A percentile compares a stretch with the other conserved stretches of the same genome.
phyloP scores from a whole-genome alignment of 345 rosid species.

The Bruguiera sexangula region DNA sequence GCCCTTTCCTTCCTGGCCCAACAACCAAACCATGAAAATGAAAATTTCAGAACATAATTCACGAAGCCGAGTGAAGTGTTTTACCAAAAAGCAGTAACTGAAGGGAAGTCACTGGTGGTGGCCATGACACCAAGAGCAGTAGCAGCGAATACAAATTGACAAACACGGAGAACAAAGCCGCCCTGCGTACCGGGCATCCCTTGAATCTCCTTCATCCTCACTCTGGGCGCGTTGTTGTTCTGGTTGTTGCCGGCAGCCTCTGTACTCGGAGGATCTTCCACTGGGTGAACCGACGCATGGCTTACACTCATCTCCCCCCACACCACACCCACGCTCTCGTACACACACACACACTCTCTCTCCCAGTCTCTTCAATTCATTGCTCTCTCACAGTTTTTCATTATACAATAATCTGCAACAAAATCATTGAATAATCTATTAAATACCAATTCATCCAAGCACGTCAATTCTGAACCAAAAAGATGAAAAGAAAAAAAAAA shows the following conservation, averaged over 20 bases:
- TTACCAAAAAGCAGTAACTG: slow-evolving; percentile 71
- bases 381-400: slow-evolving; percentile 4
- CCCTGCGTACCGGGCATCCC: slow-evolving; percentile 74
- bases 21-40: background rate
- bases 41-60: background rate
- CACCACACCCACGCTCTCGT: background rate
- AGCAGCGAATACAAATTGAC: slow-evolving; percentile 60
- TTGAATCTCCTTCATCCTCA: slow-evolving; percentile 64
- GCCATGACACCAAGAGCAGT: slow-evolving; percentile 61
- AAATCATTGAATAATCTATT: too few relatives aligned
- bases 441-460: too few relatives aligned
- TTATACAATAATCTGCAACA: too few relatives aligned
- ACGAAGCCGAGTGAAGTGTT: background rate
- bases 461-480: too few relatives aligned
- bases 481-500: too few relatives aligned
- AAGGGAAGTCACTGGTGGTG: slow-evolving; percentile 63
- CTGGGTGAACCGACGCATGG: slow-evolving; percentile 77
- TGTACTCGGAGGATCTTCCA: slow-evolving; percentile 56
- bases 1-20: background rate
- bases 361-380: slow-evolving; percentile 29
- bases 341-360: background rate
- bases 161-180: slow-evolving; percentile 51
- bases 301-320: slow-evolving; percentile 74
- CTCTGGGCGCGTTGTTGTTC: slow-evolving; percentile 34
- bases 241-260: slow-evolving; percentile 39